Base-by-base conservation (phyloP, 2,329 filamentous ascomycete genomes). In the Clarireedia homoeocarpa region DNA sequence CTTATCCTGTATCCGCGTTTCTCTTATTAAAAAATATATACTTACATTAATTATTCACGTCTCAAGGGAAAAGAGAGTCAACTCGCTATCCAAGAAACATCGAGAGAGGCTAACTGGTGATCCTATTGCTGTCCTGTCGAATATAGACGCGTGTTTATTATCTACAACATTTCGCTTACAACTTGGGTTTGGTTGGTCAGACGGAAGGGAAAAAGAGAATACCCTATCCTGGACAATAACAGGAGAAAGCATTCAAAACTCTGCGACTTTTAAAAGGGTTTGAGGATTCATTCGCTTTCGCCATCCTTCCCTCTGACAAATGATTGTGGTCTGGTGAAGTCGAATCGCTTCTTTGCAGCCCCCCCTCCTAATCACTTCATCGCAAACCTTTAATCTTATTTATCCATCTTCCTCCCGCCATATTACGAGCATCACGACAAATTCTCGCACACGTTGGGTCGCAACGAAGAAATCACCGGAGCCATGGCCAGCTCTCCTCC, bases 401-500 rank as follows among this genome's bases (percentile, higher is more conserved):
- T 34, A 34, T 34, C 30, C 30, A 34, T 34, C 30, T 12, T 34
- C 30, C 10, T 34, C 30, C 30, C 30, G 30, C 10, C 30, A 34
- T 34, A 34, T 10, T 34, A 34, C 30, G 30, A 34, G 12, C 4
- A 34, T 34, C 30, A 12, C 30, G 12, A 34, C 30, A 12, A 34
- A 14, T 34, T 12, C 30, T 34, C 30, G 5, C 10, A 34, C 30
- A 12, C 30, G 30, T 66, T 67, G 67, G 65, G 67, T 65, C 63
- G 66, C 63, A 65, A 68, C 63, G 48, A 67, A 60, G 52, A 54
- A 56, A 58, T 40, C 23, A n/a, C 52, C 36, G 61, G 62, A 68
- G 68, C 65, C 50, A 88, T 88, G 84, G 81, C 83, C 67, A 78
- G 77, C 71, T 88, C 86, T 71, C 86, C 85, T 72, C 86, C 86